Base-by-base conservation (phyloP, 2,329 filamentous ascomycete genomes). In the Penicillium sp. region DNA sequence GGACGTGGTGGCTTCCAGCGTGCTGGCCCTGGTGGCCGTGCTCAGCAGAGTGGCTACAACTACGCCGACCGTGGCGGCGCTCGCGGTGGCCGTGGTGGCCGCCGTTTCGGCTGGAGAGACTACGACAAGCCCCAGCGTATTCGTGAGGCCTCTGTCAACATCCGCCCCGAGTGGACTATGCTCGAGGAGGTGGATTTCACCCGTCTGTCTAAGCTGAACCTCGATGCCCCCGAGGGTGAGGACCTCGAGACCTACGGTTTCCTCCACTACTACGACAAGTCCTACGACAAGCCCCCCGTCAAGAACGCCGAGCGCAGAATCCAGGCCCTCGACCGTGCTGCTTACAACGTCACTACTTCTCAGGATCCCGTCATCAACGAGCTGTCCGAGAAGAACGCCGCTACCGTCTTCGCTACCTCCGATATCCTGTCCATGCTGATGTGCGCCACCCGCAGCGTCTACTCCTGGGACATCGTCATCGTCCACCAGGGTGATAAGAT, bases 171-270 rank as follows among this genome's bases (percentile, higher is more conserved):
- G 74, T 99, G 94, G 94, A 84, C 86, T 70, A 84, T 99, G 78
- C 81, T 97, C 68, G 94, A 99, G 79, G 94, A 99, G 82, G 97
- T 99, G 74, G 94, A 99, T 76, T 99, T 96, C 79, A 93, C 91
- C 79, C 89, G 94, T 64, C 84, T 99, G 65, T 83, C 85, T 65
- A 99, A 99, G 84, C 84, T 99, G 68, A 99, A 97, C 79, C 84
- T 99, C 58, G 94, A 97, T 68, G 87, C 91, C 14, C 90, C 93
- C 64, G 91, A 96, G 48, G 94, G 94, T 69, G 94, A 99, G 78
- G 94, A 99, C 70, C 78, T 99, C 58, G 93, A 96, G 65, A 87
- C 85, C 75, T 97, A 97, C 74, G 94, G 94, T 62, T 99, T 97
- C 86, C 83, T 99, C 52, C 93, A 97, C 85, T 91, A 94, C 84